Evolutionary conservation across 2,329 filamentous ascomycete genomes (phyloP).

Genomic region (Phyllosticta ampelicida): DNA sequence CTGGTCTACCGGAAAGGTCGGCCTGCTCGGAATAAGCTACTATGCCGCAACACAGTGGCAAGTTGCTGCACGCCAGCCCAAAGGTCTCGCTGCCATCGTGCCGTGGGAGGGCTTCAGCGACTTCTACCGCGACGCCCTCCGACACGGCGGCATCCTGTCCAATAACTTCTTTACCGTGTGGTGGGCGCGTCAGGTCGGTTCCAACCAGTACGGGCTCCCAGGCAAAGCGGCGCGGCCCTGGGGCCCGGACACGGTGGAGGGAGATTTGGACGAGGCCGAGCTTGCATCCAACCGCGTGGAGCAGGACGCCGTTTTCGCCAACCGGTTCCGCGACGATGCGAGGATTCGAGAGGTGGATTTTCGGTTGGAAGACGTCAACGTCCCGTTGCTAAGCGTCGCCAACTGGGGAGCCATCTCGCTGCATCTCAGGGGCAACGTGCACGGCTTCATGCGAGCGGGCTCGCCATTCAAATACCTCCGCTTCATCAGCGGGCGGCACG

Average conservation of each 20-base stretch:
- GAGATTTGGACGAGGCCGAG: slow-evolving; percentile 44
- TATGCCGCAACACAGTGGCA: slow-evolving; percentile 41
- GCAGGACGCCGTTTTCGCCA: slow-evolving; percentile 27
- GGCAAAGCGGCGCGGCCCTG: slow-evolving; percentile 42
- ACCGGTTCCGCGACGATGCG: slow-evolving; percentile 49
- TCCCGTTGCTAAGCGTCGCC: slow-evolving; percentile 55
- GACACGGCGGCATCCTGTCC: slow-evolving; percentile 52
- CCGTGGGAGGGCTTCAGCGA: slow-evolving; percentile 47
- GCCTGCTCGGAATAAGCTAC: slow-evolving; percentile 39
- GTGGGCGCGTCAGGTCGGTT: slow-evolving; percentile 57
- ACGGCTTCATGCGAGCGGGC: slow-evolving; percentile 53
- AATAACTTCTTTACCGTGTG: slow-evolving; percentile 47
- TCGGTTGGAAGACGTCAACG: slow-evolving; percentile 53
- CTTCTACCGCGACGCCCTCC: slow-evolving; percentile 46
- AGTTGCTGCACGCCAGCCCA: slow-evolving; percentile 36
- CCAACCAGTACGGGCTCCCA: slow-evolving; percentile 56
- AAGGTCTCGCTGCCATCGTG: slow-evolving; percentile 34
- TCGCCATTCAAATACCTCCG: slow-evolving; percentile 59
- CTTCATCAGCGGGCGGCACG: slow-evolving; percentile 59
- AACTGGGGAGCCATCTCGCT: slow-evolving; percentile 64
- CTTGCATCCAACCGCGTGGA: slow-evolving; percentile 37
- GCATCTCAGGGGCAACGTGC: slow-evolving; percentile 58
- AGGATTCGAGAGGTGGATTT: slow-evolving; percentile 59
- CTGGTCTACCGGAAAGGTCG: slow-evolving; percentile 41
- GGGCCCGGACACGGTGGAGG: slow-evolving; percentile 48